Evolutionary conservation across 2,329 filamentous ascomycete genomes (phyloP).

Genomic region (Fusarium sp.): DNA sequence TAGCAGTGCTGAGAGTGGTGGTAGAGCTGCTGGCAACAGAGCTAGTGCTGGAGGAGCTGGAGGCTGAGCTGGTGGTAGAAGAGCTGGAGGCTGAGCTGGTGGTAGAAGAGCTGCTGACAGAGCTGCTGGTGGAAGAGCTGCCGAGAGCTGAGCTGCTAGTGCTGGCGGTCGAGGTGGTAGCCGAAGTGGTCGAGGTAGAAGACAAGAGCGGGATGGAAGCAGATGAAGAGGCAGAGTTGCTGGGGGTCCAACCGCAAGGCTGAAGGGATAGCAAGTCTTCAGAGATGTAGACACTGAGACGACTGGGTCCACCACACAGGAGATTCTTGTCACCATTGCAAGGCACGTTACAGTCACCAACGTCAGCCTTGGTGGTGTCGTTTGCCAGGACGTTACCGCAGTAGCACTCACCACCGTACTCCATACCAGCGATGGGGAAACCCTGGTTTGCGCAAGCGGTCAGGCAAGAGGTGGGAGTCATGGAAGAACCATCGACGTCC

Average conservation of each 20-base stretch:
- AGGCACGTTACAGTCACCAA: slow-evolving; percentile 62
- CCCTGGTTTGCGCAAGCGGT: slow-evolving; percentile 59
- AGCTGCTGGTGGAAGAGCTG: slow-evolving; percentile 1
- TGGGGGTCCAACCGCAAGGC: slow-evolving; percentile 61
- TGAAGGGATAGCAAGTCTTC: slow-evolving; percentile 65
- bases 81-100: slow-evolving; percentile 28
- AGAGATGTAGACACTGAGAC: slow-evolving; percentile 64
- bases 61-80: slow-evolving; percentile 21
- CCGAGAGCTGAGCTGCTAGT: slow-evolving; percentile 1
- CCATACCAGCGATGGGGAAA: slow-evolving; percentile 64
- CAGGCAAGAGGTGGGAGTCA: slow-evolving; percentile 63
- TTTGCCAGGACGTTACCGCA: slow-evolving; percentile 69
- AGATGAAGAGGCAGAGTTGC: slow-evolving; percentile 19
- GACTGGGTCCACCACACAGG: slow-evolving; percentile 61
- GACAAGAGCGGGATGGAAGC: slow-evolving; percentile 16
- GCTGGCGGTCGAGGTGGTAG: slow-evolving; percentile 12
- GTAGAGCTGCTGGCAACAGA: slow-evolving; percentile 45
- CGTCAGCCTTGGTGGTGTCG: slow-evolving; percentile 55
- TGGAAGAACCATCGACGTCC: slow-evolving; percentile 52
- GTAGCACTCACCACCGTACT: slow-evolving; percentile 65
- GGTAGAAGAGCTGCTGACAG: slow-evolving; percentile 19
- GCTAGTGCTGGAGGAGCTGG: slow-evolving; percentile 35
- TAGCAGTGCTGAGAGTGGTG: slow-evolving; percentile 54
- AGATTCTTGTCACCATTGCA: slow-evolving; percentile 64
- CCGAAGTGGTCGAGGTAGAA: slow-evolving; percentile 27